Conservation (phyloP, 495 filamentous ascomycete genomes). For the Aspergillus wentii region DNA sequence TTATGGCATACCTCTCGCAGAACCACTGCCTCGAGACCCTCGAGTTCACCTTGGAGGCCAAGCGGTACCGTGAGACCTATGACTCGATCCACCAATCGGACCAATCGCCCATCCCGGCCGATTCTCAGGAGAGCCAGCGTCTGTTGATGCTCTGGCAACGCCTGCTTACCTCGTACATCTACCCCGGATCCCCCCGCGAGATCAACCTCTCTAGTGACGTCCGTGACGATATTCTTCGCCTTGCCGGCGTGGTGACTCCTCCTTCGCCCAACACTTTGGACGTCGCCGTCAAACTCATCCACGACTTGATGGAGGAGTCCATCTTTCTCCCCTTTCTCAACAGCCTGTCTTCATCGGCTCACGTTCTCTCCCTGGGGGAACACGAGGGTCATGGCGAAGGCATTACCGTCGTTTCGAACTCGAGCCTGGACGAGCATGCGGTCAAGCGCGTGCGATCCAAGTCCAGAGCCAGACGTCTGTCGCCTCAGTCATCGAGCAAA, state of each 20-base stretch:
- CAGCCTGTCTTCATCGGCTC: slow-evolving; percentile 26
- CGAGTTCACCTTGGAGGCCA: slow-evolving; percentile 95
- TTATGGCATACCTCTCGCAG: slow-evolving; percentile 95
- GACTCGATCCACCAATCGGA: slow-evolving; percentile 44
- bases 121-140: slow-evolving; percentile 59
- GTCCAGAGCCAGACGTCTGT: slow-evolving; percentile 31
- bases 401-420: slow-evolving; percentile 27
- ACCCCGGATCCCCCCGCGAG: slow-evolving; percentile 72
- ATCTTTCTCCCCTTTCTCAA: slow-evolving; percentile 53
- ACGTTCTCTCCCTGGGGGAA: slow-evolving; percentile 25
- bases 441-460: slow-evolving; percentile 29
- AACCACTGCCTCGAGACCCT: slow-evolving; percentile 97
- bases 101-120: slow-evolving; percentile 34
- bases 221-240: slow-evolving; percentile 69
- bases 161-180: slow-evolving; percentile 48
- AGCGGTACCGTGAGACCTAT: slow-evolving; percentile 80
- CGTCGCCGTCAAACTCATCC: slow-evolving; percentile 84
- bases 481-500: slow-evolving; percentile 38
- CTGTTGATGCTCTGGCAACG: slow-evolving; percentile 69
- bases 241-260: slow-evolving; percentile 56
- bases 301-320: slow-evolving; percentile 96
- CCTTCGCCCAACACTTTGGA: slow-evolving; percentile 76
- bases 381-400: slow-evolving; percentile 28
- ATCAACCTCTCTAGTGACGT: slow-evolving; percentile 89
- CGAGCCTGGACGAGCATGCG: slow-evolving; percentile 26